These are phyloP conservation scores for Yamadazyma trypodendri DNA, from an alignment of 1,139 yeast species.

Conservation along the genomic window DNA sequence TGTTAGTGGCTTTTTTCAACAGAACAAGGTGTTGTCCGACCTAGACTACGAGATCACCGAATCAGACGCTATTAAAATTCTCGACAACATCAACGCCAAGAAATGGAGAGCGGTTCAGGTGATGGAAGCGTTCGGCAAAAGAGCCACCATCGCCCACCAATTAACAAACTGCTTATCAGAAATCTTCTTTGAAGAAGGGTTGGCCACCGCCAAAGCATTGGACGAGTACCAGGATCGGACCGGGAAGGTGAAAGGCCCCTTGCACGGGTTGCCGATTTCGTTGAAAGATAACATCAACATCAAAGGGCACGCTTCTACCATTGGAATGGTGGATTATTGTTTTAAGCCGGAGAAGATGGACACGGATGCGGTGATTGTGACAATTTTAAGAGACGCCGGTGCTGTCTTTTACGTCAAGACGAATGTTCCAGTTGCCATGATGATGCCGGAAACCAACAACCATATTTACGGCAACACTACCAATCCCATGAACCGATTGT, in stretches of 20 bases:
- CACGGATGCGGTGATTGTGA: conserved; percentile 26
- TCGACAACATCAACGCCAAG: conserved; percentile 30
- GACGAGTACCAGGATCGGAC: conserved; percentile 26
- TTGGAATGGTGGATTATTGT: conserved; percentile 43
- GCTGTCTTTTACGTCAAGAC: conserved; percentile 37
- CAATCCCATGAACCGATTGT: conserved; percentile 30
- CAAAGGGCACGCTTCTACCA: conserved; percentile 50
- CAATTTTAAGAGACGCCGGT: conserved; percentile 26
- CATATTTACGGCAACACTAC: conserved; percentile 34
- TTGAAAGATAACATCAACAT: conserved; percentile 59
- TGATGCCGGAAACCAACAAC: conserved; percentile 39
- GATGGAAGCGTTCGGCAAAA: conserved; percentile 27
- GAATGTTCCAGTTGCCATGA: conserved; percentile 37
- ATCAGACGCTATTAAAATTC: conserved; percentile 33
- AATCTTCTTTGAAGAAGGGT: conserved; percentile 34
- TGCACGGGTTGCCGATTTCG: conserved; percentile 70
- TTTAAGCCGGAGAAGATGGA: conserved; percentile 29
- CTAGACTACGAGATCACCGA: conserved; percentile 38
- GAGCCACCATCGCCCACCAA: conserved; percentile 50
- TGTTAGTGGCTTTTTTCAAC: conserved; percentile 34
- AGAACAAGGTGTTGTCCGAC: conserved; percentile 22
- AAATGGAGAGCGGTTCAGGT: conserved; percentile 25
- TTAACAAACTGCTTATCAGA: conserved; percentile 38
- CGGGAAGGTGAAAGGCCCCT: conserved; percentile 30
- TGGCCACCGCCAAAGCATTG: conserved; percentile 26